A percentile compares a stretch with the other conserved stretches of the same genome.
These are phyloP conservation scores for Diaporthe destruens DNA, from an alignment of 2,329 filamentous ascomycete genomes.

Conservation along the genomic window DNA sequence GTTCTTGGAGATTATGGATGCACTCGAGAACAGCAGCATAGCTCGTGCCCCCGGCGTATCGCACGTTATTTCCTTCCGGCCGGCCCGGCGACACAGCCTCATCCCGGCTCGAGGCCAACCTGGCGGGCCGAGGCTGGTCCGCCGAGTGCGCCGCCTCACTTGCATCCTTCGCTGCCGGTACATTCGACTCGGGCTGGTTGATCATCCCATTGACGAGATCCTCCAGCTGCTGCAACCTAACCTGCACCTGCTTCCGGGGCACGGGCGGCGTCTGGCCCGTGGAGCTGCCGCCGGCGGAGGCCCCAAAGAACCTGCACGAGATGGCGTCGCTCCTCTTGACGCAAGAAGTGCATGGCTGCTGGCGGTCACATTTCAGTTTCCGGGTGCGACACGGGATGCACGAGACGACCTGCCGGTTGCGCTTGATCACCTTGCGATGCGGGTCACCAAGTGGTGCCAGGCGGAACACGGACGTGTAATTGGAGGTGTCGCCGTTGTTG, in stretches of 20 bases:
- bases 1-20: constrained; percentile 56
- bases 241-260: constrained; percentile 54
- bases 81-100: constrained; percentile 9
- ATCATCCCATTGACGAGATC: constrained; percentile 56
- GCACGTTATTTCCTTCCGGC: constrained; percentile 41
- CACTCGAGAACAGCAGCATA: constrained; percentile 58
- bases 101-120: background rate
- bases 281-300: background rate
- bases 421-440: constrained; percentile 51
- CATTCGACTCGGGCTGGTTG: constrained; percentile 11
- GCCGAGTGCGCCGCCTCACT: background rate
- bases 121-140: background rate
- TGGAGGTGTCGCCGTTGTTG: constrained; percentile 40
- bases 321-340: constrained; percentile 53
- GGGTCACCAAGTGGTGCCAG: constrained; percentile 48
- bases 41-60: constrained; percentile 55
- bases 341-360: constrained; percentile 56
- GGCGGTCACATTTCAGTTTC: constrained; percentile 59
- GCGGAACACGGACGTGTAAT: constrained; percentile 54
- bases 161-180: background rate
- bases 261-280: constrained; percentile 13
- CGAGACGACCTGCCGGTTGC: constrained; percentile 57
- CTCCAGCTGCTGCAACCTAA: constrained; percentile 56
- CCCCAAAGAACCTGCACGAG: constrained; percentile 51
- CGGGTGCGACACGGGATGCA: constrained; percentile 57